phyloP scores from a whole-genome alignment of 768 basidiomycete genomes.

The Tylopilus balloui region DNA sequence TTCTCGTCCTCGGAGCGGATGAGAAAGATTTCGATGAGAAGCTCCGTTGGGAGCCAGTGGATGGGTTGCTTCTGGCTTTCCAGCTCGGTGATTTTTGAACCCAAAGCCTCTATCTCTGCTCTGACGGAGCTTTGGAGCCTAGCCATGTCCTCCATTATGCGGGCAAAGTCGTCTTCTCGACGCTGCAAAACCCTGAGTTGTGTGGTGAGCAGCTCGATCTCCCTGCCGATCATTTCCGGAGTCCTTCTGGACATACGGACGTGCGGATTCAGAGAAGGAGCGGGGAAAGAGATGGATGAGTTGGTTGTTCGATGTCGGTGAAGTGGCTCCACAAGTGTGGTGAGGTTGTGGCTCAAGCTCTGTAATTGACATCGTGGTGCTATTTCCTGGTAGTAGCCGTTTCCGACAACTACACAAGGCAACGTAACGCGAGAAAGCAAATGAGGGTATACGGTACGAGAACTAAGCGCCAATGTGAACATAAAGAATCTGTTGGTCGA shows the following conservation, averaged over 20 bases:
- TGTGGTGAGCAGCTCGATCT: constrained; percentile 35
- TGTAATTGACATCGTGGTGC: too few species aligned
- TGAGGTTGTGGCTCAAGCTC: too few species aligned
- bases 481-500: too few species aligned
- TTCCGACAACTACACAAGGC: too few species aligned
- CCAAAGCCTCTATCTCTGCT: constrained; percentile 32
- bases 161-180: constrained; percentile 39
- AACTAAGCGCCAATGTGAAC: too few species aligned
- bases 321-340: too few species aligned
- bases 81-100: constrained; percentile 31
- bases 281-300: not conserved
- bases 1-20: constrained; percentile 25
- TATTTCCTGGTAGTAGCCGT: too few species aligned
- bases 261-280: not conserved
- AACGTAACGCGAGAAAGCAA: too few species aligned
- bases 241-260: constrained; percentile 19
- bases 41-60: constrained; percentile 48
- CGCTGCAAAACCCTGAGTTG: constrained; percentile 35
- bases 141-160: constrained; percentile 39
- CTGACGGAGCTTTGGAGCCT: constrained; percentile 34
- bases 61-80: constrained; percentile 42
- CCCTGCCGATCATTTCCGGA: constrained; percentile 31
- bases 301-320: not conserved
- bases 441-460: too few species aligned
- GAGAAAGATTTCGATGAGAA: constrained; percentile 43